Conservation (phyloP, 768 basidiomycete species). For the Leccinum variicolor region DNA sequence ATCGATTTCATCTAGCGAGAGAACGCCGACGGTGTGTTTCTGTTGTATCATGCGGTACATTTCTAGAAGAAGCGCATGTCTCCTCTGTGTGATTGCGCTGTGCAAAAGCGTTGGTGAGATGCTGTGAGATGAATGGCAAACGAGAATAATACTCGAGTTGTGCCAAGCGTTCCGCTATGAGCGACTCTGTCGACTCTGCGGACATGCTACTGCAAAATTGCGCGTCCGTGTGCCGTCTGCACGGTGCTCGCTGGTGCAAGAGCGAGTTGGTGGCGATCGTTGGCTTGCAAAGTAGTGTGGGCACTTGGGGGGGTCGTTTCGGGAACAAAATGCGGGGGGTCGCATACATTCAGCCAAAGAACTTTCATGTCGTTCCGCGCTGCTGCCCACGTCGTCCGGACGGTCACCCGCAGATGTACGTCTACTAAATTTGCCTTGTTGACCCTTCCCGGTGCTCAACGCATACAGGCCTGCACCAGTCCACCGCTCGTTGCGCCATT, state of each 20-base stretch:
- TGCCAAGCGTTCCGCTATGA: slow-evolving; percentile 36
- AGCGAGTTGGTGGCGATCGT: slow-evolving; percentile 1
- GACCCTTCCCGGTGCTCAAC: not conserved
- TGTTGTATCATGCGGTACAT: slow-evolving; percentile 65
- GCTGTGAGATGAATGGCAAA: not conserved
- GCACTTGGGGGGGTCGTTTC: slow-evolving; percentile 5
- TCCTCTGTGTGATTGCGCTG: slow-evolving; percentile 60
- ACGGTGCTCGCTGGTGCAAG: not conserved
- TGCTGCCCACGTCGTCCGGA: slow-evolving; percentile 10
- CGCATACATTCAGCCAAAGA: not conserved
- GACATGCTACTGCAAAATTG: slow-evolving; percentile 20
- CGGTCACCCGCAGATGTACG: slow-evolving; percentile 25
- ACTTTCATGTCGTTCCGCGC: slow-evolving; percentile 15
- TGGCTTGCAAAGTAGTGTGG: not conserved
- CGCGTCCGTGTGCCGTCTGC: slow-evolving; percentile 1
- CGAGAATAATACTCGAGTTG: slow-evolving; percentile 27
- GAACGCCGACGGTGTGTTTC: slow-evolving; percentile 43
- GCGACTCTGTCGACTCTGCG: slow-evolving; percentile 28
- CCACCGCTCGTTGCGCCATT: slow-evolving; percentile 52
- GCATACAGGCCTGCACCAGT: slow-evolving; percentile 44
- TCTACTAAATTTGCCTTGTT: not conserved
- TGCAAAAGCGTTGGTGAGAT: not conserved
- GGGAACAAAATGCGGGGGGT: slow-evolving; percentile 2
- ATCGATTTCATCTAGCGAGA: slow-evolving; percentile 38
- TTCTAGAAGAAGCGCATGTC: slow-evolving; percentile 69